These are phyloP conservation scores for Beta lomatogona DNA, from an alignment of 179 eudicot genomes.

Conservation along the genomic window DNA sequence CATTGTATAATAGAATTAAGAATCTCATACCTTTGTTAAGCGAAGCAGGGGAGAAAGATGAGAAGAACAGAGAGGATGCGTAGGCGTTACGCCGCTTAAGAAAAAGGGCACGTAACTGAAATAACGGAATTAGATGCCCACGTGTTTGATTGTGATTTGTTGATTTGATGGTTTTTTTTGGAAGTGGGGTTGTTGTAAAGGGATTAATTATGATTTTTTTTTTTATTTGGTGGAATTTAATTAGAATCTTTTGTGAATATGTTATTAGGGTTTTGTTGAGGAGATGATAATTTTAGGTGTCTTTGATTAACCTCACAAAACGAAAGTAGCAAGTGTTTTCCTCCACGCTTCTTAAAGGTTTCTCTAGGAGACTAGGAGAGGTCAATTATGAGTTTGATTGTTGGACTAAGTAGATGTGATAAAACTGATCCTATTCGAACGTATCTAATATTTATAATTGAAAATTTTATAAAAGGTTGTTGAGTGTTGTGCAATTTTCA, in stretches of 20 bases:
- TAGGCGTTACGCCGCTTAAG: conserved; percentile 12
- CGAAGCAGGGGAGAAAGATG: not conserved
- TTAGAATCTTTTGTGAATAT: too few relatives aligned
- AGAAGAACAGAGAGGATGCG: conserved; percentile 15
- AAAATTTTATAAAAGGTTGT: too few relatives aligned
- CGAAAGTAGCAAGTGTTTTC: conserved; percentile 22
- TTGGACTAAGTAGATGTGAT: too few relatives aligned
- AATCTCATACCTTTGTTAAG: conserved; percentile 23
- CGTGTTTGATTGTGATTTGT: conserved; percentile 20
- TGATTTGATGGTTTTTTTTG: not conserved
- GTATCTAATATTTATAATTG: too few relatives aligned
- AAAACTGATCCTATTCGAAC: too few relatives aligned
- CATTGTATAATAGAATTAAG: not conserved
- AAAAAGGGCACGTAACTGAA: conserved; percentile 23
- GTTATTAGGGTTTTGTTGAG: not conserved
- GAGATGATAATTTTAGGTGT: not conserved
- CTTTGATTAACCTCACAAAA: not conserved
- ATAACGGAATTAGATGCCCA: conserved; percentile 25
- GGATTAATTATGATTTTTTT: not conserved
- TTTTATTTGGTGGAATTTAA: not conserved
- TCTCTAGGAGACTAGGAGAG: too few relatives aligned
- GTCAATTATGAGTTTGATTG: too few relatives aligned
- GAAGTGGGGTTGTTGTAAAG: not conserved
- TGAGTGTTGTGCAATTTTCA: too few relatives aligned
- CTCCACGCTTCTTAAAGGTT: not conserved